Conservation (phyloP, 305 asterid species). For the Solanum hybrid region DNA sequence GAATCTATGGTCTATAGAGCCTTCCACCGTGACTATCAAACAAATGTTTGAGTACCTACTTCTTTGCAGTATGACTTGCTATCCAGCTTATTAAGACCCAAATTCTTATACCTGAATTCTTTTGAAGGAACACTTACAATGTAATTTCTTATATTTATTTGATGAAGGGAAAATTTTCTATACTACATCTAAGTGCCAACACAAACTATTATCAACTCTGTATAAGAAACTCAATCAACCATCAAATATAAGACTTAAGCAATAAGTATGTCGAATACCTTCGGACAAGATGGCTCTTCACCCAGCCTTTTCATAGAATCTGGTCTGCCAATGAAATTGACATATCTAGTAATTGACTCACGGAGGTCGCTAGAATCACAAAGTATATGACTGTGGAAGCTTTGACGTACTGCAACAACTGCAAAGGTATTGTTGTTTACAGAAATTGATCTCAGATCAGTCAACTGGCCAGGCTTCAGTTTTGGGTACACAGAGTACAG, state of each 20-base stretch:
- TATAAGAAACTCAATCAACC: not conserved
- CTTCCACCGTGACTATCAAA: not conserved
- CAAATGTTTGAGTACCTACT: not conserved
- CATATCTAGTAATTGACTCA: slow-evolving; percentile 54
- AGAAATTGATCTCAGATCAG: slow-evolving; percentile 79
- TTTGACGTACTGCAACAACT: slow-evolving; percentile 57
- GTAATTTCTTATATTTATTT: not conserved
- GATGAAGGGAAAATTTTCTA: not conserved
- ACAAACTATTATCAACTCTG: not conserved
- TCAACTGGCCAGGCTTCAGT: slow-evolving; percentile 86
- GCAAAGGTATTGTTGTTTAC: slow-evolving; percentile 84
- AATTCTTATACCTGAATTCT: not conserved
- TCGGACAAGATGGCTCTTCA: slow-evolving; percentile 71
- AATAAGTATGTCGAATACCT: slow-evolving; percentile 38
- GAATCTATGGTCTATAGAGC: not conserved
- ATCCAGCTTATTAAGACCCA: not conserved
- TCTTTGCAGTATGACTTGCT: not conserved
- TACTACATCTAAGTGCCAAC: not conserved
- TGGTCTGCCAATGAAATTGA: slow-evolving; percentile 30
- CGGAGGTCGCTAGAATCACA: slow-evolving; percentile 56
- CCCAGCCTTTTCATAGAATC: slow-evolving; percentile 19
- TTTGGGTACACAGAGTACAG: slow-evolving; percentile 69
- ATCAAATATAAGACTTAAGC: not conserved
- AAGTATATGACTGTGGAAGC: slow-evolving; percentile 58
- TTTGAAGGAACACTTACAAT: not conserved